Base-by-base conservation (phyloP, 306 rosid genomes). In the Pyrus bretschneideri region DNA sequence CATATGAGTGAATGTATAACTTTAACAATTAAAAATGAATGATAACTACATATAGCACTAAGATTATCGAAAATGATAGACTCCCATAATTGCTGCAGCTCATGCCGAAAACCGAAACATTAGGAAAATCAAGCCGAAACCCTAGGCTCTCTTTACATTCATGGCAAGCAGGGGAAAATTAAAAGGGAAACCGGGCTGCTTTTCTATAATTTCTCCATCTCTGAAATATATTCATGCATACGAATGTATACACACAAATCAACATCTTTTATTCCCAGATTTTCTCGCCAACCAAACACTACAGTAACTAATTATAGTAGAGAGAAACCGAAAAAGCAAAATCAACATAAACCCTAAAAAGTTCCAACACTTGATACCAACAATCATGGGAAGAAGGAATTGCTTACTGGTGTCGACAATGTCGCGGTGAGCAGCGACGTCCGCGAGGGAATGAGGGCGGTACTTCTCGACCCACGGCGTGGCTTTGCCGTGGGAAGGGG, bases 371-470 rank as follows among this genome's bases (percentile, higher is more conserved):
- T 64, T 31, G 69, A 29, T 3, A 64, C 8, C 11, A 4, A 42
- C 14, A 30, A 30, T 31, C 44, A 14, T 10, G 59, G 35, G 35
- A 57, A 42, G 74, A 27, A 10, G 76, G 70, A 63, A 17, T 27
- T 19, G 40, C 82, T 75, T 85, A 95, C 98, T 92, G 70, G 98
- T 95, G 74, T 92, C 96, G n/a, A 95, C 85, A 59, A 95, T 95
- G 88, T 95, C 98, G 25, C 98, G 96, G 83, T 95, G 98, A 58
- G 98, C 96, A 27, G 97, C 97, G 31, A 92, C 97, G 72, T 92
- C 97, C 31, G 86, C 91, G 60, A 95, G 97, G 80, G 97, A 92
- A 76, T 92, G 93, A 44, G 98, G 98, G 10, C 98, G 97, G 81
- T 86, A 92, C 79, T 92, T 95, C 81, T 95, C 96, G 23, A 95